These are phyloP conservation scores for Trametes gibbosa DNA, from an alignment of 768 basidiomycete species.

Conservation along the genomic window DNA sequence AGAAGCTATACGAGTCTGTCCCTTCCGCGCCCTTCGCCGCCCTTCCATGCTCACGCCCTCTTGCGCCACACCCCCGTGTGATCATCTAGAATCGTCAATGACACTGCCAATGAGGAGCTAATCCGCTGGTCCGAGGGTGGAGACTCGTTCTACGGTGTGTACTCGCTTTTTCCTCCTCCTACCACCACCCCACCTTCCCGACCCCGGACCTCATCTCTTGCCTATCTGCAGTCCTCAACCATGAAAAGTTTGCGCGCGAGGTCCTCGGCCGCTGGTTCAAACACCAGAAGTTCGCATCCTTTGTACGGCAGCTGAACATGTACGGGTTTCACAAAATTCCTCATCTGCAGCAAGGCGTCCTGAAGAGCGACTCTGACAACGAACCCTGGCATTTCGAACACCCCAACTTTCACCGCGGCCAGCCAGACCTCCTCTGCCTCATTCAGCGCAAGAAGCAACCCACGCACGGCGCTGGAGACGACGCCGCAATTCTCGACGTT, in stretches of 20 bases:
- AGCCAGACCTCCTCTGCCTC: slow-evolving; percentile 82
- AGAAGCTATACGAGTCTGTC: slow-evolving; percentile 88
- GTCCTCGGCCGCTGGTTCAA: slow-evolving; percentile 96
- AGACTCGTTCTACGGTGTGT: slow-evolving; percentile 85
- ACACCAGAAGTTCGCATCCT: slow-evolving; percentile 91
- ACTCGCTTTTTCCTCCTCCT: neutral
- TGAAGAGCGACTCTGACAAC: slow-evolving; percentile 76
- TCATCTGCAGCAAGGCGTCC: slow-evolving; percentile 91
- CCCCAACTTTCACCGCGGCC: slow-evolving; percentile 82
- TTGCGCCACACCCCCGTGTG: neutral
- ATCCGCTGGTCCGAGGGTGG: slow-evolving; percentile 92
- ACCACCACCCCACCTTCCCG: neutral
- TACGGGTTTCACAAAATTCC: slow-evolving; percentile 96
- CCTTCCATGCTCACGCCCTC: slow-evolving; percentile 6
- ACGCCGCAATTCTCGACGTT: slow-evolving; percentile 22
- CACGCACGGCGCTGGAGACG: slow-evolving; percentile 32
- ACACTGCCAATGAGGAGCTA: slow-evolving; percentile 74
- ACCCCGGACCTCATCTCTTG: neutral
- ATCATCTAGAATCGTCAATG: slow-evolving; percentile 80
- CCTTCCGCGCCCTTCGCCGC: slow-evolving; percentile 6
- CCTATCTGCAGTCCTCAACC: slow-evolving; percentile 69
- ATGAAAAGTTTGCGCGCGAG: slow-evolving; percentile 86
- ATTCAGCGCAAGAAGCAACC: slow-evolving; percentile 83
- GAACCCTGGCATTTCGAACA: slow-evolving; percentile 94
- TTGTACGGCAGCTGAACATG: slow-evolving; percentile 94